These are phyloP conservation scores for Trichophyton equinum DNA, from an alignment of 2,329 filamentous ascomycete species.

Conservation along the genomic window DNA sequence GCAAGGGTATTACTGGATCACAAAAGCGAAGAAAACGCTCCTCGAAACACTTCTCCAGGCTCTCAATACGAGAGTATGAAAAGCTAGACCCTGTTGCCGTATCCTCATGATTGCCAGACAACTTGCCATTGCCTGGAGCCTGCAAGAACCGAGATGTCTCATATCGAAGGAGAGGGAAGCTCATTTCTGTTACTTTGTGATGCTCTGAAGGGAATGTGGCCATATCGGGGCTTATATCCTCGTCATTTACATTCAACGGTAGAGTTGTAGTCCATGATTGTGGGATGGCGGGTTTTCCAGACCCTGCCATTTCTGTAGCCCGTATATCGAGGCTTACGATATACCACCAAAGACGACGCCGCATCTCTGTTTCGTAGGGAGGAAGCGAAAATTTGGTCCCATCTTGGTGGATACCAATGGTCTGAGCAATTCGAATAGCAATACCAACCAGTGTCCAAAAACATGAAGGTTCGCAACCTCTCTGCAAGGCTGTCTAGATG, in stretches of 20 bases:
- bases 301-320: conserved; percentile 52
- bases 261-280: conserved; percentile 7
- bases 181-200: conserved; percentile 27
- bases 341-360: conserved; percentile 63
- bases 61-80: conserved; percentile 12
- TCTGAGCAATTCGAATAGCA: conserved; percentile 54
- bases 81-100: conserved; percentile 11
- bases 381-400: conserved; percentile 33
- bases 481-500: neutral
- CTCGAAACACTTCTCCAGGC: conserved; percentile 22
- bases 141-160: neutral
- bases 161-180: conserved; percentile 31
- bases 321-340: conserved; percentile 56
- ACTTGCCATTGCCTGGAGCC: conserved; percentile 29
- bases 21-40: conserved; percentile 23
- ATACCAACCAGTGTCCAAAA: conserved; percentile 41
- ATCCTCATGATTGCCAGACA: conserved; percentile 23
- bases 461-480: conserved; percentile 3
- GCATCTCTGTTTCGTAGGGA: conserved; percentile 53
- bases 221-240: conserved; percentile 30
- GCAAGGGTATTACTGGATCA: conserved; percentile 26
- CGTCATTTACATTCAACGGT: conserved; percentile 34
- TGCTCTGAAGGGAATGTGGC: conserved; percentile 21
- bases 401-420: conserved; percentile 57
- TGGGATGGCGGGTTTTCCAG: conserved; percentile 20